Evolutionary conservation across 306 rosid species (phyloP), one percentile per base, ranked within the genome.

Genomic region (Citrullus colocynthis): DNA sequence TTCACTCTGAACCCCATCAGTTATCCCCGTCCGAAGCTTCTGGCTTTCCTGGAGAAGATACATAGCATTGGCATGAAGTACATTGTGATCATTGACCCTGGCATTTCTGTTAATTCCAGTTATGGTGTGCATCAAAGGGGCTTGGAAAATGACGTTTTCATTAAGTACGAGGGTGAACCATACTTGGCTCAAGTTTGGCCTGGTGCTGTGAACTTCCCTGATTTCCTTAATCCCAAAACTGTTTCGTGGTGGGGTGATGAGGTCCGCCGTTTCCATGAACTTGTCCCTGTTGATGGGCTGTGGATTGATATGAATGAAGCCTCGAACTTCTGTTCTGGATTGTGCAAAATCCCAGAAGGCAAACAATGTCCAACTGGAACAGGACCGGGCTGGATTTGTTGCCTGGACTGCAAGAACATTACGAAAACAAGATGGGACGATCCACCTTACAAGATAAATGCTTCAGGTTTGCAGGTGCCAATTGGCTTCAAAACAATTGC

Each of bases 251-350:
- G 99, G 97, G 92, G 69, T 11, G 99, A 95, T 55, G 99, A 95
- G 91, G 73, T 95, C 66, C 86, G 80, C 52, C 96, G 97, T 59
- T 95, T 95, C 83, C 99, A 92, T 80, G 93, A 95, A 79, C 99
- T 95, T 41, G 96, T 88, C 65, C 99, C 99, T 9, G 92, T 92
- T 51, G 93, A 95, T 79, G 98, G 98, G 63, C 86, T 95, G 12
- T 95, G 99, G 99, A 90, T 95, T 74, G 99, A 95, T 93, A 95
- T 95, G 99, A 95, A 95, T 3, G 99, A 92, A 84, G 86, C 75
- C 64, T 95, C 97, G 0, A 95, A 92, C 81, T 92, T 95, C 88
- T 95, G 99, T 75, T 82, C 92, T 10, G 99, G 99, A 28, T 89
- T 88, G 85, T 95, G 97, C 88, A 84, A 18, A 70, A 85, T 95